Evolutionary conservation across 2,329 filamentous ascomycete genomes (phyloP).

Genomic region (Fusarium buxicola): DNA sequence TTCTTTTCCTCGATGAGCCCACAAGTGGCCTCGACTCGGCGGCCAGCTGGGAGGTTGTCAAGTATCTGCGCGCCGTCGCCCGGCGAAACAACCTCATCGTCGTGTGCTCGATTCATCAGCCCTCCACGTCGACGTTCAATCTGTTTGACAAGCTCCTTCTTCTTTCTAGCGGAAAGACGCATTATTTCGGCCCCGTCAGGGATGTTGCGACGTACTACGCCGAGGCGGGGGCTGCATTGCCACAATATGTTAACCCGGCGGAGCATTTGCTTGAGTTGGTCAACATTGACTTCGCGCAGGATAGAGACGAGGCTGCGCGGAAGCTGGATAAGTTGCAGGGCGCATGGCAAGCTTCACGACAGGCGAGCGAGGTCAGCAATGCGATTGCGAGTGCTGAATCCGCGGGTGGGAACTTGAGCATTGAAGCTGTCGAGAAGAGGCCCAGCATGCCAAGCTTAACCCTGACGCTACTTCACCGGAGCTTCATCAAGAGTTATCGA

Average conservation of each 20-base stretch:
- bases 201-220: constrained; percentile 73
- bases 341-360: constrained; percentile 43
- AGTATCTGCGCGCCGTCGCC: constrained; percentile 75
- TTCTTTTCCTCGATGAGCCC: constrained; percentile 86
- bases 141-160: constrained; percentile 84
- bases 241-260: constrained; percentile 79
- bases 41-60: constrained; percentile 80
- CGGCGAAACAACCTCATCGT: constrained; percentile 78
- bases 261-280: constrained; percentile 83
- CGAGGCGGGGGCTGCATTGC: constrained; percentile 70
- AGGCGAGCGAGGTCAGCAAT: constrained; percentile 32
- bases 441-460: constrained; percentile 64
- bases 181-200: constrained; percentile 76
- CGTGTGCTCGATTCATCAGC: constrained; percentile 87
- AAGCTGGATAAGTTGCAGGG: constrained; percentile 44
- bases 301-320: constrained; percentile 58
- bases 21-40: constrained; percentile 86
- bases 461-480: constrained; percentile 77
- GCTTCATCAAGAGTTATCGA: constrained; percentile 85
- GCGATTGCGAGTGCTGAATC: constrained; percentile 47
- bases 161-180: constrained; percentile 75
- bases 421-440: constrained; percentile 42
- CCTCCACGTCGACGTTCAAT: constrained; percentile 81
- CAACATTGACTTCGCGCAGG: constrained; percentile 77
- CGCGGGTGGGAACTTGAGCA: constrained; percentile 38